A percentile compares a stretch with the other conserved stretches of the same genome.
phyloP scores from a whole-genome alignment of 331 rosid genomes.

The Quercus lobata region DNA sequence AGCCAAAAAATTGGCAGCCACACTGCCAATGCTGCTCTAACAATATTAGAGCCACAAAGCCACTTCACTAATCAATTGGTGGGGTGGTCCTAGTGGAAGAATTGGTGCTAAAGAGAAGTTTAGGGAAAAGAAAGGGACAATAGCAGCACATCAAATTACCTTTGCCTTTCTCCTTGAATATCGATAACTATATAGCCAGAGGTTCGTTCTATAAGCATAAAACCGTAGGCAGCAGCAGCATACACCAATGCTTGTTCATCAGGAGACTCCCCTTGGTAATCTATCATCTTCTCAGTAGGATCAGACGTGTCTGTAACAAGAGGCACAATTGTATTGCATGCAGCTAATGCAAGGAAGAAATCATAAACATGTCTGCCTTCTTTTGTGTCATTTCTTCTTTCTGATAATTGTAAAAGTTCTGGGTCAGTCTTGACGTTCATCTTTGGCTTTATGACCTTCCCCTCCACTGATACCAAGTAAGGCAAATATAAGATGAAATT shows the following conservation, averaged over 20 bases:
- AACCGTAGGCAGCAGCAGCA: slow-evolving; percentile 94
- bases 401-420: slow-evolving; percentile 49
- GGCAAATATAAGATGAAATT: slow-evolving; percentile 14
- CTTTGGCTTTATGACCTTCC: slow-evolving; percentile 62
- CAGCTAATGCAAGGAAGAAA: slow-evolving; percentile 90
- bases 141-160: slow-evolving; percentile 36
- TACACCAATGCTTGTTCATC: slow-evolving; percentile 93
- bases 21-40: background rate
- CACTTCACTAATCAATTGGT: background rate
- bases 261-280: slow-evolving; percentile 99
- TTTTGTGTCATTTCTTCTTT: slow-evolving; percentile 33
- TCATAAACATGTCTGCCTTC: slow-evolving; percentile 53
- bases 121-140: background rate
- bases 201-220: slow-evolving; percentile 82
- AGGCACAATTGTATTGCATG: slow-evolving; percentile 98
- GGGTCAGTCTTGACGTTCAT: slow-evolving; percentile 73
- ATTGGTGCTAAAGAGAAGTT: slow-evolving; percentile 1
- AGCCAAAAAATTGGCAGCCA: background rate
- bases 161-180: slow-evolving; percentile 66
- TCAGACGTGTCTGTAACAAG: slow-evolving; percentile 61
- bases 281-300: slow-evolving; percentile 63
- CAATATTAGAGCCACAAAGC: background rate
- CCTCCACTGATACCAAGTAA: slow-evolving; percentile 51
- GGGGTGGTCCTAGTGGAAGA: background rate
- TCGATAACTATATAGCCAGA: slow-evolving; percentile 87